Percentiles rank a stretch among this genome's conserved stretches.
These are phyloP conservation scores for Monilinia polystroma DNA, from an alignment of 2,329 filamentous ascomycete species.

Conservation along the genomic window DNA sequence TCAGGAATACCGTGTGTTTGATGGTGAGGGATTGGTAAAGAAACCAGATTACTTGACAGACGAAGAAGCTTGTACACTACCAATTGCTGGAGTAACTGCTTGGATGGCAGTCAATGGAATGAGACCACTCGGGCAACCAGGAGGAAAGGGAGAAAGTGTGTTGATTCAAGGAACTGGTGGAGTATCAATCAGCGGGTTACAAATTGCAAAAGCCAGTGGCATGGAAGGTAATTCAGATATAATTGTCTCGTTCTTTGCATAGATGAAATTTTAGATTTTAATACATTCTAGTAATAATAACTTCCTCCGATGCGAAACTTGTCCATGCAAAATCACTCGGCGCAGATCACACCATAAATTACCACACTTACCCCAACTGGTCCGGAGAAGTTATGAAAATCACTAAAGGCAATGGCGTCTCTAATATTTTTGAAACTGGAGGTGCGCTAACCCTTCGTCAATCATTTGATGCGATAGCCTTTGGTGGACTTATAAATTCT, in stretches of 20 bases:
- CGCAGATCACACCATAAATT: conserved; percentile 55
- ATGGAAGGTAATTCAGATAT: conserved; percentile 45
- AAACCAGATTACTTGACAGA: conserved; percentile 57
- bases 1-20: conserved; percentile 58
- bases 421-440: conserved; percentile 56
- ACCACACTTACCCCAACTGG: conserved; percentile 53
- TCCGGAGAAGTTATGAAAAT: conserved; percentile 48
- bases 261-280: background rate
- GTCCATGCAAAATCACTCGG: conserved; percentile 47
- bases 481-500: conserved; percentile 54
- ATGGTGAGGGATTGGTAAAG: conserved; percentile 53
- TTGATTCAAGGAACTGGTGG: conserved; percentile 57
- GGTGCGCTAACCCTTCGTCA: conserved; percentile 52
- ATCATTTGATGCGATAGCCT: conserved; percentile 53
- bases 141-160: conserved; percentile 48
- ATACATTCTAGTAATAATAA: conserved; percentile 49
- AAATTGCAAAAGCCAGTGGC: conserved; percentile 54
- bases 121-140: conserved; percentile 49
- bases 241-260: background rate
- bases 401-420: conserved; percentile 49
- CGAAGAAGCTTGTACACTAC: conserved; percentile 59
- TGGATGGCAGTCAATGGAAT: conserved; percentile 66
- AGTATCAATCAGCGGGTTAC: conserved; percentile 52
- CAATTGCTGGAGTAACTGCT: conserved; percentile 61
- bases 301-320: conserved; percentile 54